These are phyloP conservation scores for Anaeromyces robustus DNA, from an alignment of 192 early-diverging fungal genomes.

Conservation along the genomic window DNA sequence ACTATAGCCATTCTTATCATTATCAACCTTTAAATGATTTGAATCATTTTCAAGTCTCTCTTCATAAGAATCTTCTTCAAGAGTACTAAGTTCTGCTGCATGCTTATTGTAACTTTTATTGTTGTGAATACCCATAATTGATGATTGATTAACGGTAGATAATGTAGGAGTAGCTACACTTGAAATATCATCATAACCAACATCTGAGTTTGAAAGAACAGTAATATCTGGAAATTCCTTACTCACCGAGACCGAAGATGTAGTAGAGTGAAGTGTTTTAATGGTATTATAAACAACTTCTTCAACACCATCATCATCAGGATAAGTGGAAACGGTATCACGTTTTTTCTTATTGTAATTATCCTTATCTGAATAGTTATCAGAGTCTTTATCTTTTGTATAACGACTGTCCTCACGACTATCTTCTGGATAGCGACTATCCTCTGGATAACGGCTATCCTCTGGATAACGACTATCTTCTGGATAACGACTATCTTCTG, in stretches of 20 bases:
- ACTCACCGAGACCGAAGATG: not conserved
- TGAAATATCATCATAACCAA: not conserved
- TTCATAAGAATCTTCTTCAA: not conserved
- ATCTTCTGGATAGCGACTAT: no score
- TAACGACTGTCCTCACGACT: no score
- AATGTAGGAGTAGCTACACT: not conserved
- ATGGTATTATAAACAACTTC: not conserved
- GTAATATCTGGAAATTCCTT: not conserved
- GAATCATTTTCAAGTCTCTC: not conserved
- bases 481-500: no score
- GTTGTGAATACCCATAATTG: not conserved
- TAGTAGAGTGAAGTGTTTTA: not conserved
- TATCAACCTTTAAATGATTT: not conserved
- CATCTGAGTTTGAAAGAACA: not conserved
- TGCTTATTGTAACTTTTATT: not conserved
- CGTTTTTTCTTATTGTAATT: not conserved
- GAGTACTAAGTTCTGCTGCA: not conserved
- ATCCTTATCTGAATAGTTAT: no score
- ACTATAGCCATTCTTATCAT: no score
- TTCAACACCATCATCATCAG: not conserved
- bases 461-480: no score
- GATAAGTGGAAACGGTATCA: not conserved
- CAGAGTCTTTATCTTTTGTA: no score
- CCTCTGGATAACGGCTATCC: no score
- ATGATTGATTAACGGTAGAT: not conserved